phyloP scores from a whole-genome alignment of 257 asterid genomes.

The Marsdenia floribunda region DNA sequence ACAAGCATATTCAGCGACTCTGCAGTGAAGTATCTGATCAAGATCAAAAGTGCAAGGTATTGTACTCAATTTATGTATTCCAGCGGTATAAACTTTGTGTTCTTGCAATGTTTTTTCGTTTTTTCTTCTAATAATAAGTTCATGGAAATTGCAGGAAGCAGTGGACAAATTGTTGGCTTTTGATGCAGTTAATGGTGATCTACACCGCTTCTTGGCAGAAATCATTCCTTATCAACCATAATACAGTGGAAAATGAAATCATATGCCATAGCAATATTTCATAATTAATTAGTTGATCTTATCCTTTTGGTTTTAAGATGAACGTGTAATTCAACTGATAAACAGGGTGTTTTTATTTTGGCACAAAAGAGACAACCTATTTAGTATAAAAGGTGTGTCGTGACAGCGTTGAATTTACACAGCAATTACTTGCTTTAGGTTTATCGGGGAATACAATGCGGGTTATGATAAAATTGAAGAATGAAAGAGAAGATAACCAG shows the following conservation, averaged over 20 bases:
- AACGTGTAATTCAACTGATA: neutral
- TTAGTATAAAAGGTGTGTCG: no score
- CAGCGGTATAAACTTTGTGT: neutral
- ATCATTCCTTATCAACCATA: constrained; percentile 40
- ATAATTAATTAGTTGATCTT: neutral
- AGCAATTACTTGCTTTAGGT: no score
- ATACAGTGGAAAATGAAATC: neutral
- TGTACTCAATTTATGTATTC: neutral
- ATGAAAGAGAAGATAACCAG: no score
- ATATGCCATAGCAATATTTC: neutral
- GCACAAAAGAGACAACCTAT: no score
- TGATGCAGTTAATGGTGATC: constrained; percentile 60
- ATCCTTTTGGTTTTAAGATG: neutral
- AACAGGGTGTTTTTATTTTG: neutral
- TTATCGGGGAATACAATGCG: no score
- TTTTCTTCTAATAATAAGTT: neutral
- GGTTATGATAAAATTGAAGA: no score
- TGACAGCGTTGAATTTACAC: no score
- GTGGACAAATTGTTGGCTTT: constrained; percentile 65
- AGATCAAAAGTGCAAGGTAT: constrained; percentile 78
- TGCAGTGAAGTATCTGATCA: constrained; percentile 47
- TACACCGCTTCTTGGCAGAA: constrained; percentile 51
- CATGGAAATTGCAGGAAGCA: constrained; percentile 54
- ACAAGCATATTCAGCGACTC: constrained; percentile 52
- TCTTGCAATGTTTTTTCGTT: neutral